Evolutionary conservation across 1,139 yeast genomes (phyloP), one percentile per base, ranked within the genome.

Genomic region (Pichia sp.): DNA sequence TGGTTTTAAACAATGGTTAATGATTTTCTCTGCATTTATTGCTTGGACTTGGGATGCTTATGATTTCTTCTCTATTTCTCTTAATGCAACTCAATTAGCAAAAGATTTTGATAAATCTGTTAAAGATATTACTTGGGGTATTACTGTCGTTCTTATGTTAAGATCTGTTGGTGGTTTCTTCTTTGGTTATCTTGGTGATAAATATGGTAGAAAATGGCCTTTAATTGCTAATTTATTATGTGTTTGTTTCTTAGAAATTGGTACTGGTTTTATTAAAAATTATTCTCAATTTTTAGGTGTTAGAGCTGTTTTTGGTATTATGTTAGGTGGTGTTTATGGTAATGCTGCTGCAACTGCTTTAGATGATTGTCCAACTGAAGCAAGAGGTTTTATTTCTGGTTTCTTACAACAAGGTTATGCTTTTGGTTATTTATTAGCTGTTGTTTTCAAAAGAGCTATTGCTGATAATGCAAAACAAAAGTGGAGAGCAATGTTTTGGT

Each of bases 1-100:
- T 56, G 65, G 65, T 19, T 57, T 63, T 35, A 63, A 60, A 39
- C 78, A 78, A 45, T 79, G 88, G 86, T 66, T 74, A 41, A 76
- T 79, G 59, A 79, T 81, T 55, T 46, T 68, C 23, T 67, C 79
- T 35, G 88, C 87, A 3, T 78, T 79, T 52, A 56, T 69, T 47
- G 86, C 83, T 24, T 84, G 93, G 93, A 71, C 87, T 5, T 72
- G 85, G 73, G 93, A 83, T 59, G 83, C 93, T 3, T 70, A 82
- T 60, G 93, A 83, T 61, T 84, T 80, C 61, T 84, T 83, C 59
- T 69, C 81, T 24, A 82, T 81, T 11, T 75, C 85, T 6, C 68
- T 80, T 33, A 73, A 80, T 47, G 80, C 80, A 16, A 50, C 76
- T 1, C 64, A 61, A 9, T 69, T 83, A 40, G 86, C 91, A 5